phyloP scores from a whole-genome alignment of 139 green algal genomes.

The Pleodorina starrii region DNA sequence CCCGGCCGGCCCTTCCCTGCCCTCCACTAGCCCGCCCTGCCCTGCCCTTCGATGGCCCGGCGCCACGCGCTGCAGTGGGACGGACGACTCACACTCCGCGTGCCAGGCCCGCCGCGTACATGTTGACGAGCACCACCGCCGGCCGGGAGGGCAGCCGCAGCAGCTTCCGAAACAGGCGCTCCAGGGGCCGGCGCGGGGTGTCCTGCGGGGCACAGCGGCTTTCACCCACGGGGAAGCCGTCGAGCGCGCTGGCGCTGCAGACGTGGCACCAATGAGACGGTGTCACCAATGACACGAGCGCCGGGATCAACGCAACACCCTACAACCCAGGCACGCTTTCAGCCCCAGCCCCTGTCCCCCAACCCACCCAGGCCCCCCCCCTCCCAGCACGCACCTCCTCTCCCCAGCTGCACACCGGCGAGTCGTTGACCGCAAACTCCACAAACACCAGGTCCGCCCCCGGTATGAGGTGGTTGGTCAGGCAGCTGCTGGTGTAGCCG shows the following conservation, averaged over 20 bases:
- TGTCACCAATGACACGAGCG: no score
- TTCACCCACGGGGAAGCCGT: no score
- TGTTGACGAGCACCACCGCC: conserved; percentile 54
- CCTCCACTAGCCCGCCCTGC: no score
- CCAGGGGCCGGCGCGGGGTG: neutral
- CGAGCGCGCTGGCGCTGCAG: no score
- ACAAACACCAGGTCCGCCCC: conserved; percentile 56
- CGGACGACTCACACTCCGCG: neutral
- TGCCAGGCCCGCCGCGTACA: neutral
- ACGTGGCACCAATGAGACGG: no score
- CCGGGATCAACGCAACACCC: no score
- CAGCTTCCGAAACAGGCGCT: conserved; percentile 60
- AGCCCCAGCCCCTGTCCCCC: neutral
- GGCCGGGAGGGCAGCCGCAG: conserved; percentile 47
- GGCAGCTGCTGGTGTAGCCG: conserved; percentile 54
- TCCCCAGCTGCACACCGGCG: neutral
- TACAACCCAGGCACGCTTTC: neutral
- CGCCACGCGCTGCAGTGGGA: no score
- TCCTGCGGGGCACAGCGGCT: neutral
- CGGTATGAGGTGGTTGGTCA: conserved; percentile 48
- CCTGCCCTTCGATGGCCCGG: no score
- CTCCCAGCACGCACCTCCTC: neutral
- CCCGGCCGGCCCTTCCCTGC: no score
- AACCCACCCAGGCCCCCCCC: no score
- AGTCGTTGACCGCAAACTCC: conserved; percentile 62